Evolutionary conservation across 495 filamentous ascomycete species (phyloP).

Genomic region (Lindgomyces ingoldianus): DNA sequence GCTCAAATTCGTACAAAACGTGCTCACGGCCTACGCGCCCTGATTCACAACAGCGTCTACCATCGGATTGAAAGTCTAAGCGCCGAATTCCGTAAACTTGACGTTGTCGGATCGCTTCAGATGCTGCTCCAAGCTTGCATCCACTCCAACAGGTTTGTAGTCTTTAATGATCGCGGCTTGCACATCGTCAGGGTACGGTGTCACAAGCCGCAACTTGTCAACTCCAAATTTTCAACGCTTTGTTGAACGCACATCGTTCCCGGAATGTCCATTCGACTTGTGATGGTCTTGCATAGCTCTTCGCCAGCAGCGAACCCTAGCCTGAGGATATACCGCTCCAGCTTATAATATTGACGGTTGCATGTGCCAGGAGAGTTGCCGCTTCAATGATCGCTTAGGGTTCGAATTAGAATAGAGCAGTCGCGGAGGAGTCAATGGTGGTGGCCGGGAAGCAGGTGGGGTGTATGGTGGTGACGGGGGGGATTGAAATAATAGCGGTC

Average conservation of each 20-base stretch:
- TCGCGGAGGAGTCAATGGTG: constrained; percentile 6
- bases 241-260: constrained; percentile 40
- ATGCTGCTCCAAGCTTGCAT: constrained; percentile 34
- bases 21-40: constrained; percentile 30
- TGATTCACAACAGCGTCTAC: constrained; percentile 32
- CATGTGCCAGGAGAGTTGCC: constrained; percentile 16
- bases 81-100: constrained; percentile 34
- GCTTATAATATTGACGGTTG: constrained; percentile 30
- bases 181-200: constrained; percentile 40
- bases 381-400: constrained; percentile 6
- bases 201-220: constrained; percentile 37
- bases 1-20: constrained; percentile 41
- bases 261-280: constrained; percentile 33
- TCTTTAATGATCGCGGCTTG: constrained; percentile 36
- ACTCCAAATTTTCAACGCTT: constrained; percentile 32
- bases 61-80: constrained; percentile 35
- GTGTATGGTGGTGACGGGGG: constrained; percentile 5
- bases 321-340: constrained; percentile 40
- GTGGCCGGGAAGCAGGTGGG: constrained; percentile 19
- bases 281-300: constrained; percentile 35
- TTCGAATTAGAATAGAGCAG: constrained; percentile 12
- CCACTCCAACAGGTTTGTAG: constrained; percentile 36
- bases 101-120: constrained; percentile 35
- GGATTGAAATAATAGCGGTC: constrained; percentile 1
- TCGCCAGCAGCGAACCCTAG: constrained; percentile 38